phyloP scores from a whole-genome alignment of 768 basidiomycete genomes.

The Macrolepiota fuliginosa region DNA sequence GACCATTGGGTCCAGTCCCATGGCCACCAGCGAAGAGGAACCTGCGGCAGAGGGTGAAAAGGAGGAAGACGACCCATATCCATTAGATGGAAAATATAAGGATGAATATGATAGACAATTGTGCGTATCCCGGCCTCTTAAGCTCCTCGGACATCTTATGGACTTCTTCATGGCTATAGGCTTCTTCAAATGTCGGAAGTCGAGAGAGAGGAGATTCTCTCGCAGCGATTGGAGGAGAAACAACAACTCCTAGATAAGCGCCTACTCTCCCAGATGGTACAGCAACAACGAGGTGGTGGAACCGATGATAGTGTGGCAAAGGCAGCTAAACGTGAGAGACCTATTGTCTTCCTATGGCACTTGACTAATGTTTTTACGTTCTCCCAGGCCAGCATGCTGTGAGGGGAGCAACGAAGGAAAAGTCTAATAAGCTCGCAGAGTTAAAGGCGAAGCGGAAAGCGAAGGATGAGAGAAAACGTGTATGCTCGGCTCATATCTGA shows the following conservation, averaged over 20 bases:
- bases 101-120: conserved; percentile 79
- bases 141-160: background rate
- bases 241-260: conserved; percentile 71
- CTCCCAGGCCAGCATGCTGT: conserved; percentile 67
- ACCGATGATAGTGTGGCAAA: conserved; percentile 61
- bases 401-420: conserved; percentile 78
- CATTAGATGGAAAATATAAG: conserved; percentile 87
- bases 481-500: conserved; percentile 32
- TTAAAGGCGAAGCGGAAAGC: conserved; percentile 85
- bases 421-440: conserved; percentile 75
- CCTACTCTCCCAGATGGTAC: conserved; percentile 71
- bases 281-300: conserved; percentile 53
- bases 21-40: conserved; percentile 45
- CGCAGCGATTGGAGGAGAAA: conserved; percentile 76
- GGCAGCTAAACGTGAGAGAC: conserved; percentile 70
- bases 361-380: conserved; percentile 11
- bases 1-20: conserved; percentile 9
- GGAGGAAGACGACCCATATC: conserved; percentile 69
- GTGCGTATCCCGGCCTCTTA: conserved; percentile 46
- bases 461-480: conserved; percentile 85
- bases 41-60: conserved; percentile 67
- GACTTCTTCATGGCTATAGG: conserved; percentile 35
- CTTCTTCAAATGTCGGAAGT: conserved; percentile 81
- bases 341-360: background rate
- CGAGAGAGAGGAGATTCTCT: conserved; percentile 85